Evolutionary conservation across 768 basidiomycete genomes (phyloP).

Genomic region (Boletus fagicola): DNA sequence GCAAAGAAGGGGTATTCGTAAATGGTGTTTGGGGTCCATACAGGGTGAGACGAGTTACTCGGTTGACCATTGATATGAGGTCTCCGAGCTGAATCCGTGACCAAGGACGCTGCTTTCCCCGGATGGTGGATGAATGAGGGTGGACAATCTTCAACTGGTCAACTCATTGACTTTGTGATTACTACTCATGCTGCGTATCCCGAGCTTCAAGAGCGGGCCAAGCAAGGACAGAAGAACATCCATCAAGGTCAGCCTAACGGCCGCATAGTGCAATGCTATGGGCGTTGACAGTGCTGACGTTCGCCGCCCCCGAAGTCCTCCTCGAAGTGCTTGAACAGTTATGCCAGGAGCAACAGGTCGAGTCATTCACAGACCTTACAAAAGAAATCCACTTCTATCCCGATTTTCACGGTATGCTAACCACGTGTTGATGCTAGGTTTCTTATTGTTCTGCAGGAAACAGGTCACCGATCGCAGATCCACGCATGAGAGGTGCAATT

Average conservation of each 20-base stretch:
- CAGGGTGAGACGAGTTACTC: conserved; percentile 42
- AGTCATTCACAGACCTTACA: conserved; percentile 77
- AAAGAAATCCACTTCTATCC: conserved; percentile 94
- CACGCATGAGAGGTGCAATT: conserved; percentile 92
- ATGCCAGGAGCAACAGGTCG: conserved; percentile 49
- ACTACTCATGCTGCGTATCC: conserved; percentile 86
- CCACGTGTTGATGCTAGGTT: neutral
- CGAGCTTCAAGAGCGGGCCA: conserved; percentile 61
- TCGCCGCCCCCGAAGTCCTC: conserved; percentile 48
- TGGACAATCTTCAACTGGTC: conserved; percentile 96
- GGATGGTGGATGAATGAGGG: conserved; percentile 99
- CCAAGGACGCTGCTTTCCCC: conserved; percentile 80
- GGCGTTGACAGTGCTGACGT: neutral
- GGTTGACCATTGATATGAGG: neutral
- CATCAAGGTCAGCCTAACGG: conserved; percentile 44
- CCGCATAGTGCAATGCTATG: neutral
- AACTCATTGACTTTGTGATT: conserved; percentile 91
- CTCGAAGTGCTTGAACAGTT: conserved; percentile 71
- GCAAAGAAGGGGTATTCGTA: conserved; percentile 80
- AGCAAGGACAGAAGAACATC: conserved; percentile 56
- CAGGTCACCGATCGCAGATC: conserved; percentile 92
- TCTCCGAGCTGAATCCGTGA: conserved; percentile 3
- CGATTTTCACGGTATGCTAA: conserved; percentile 75
- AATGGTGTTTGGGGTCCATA: conserved; percentile 93
- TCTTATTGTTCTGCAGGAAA: conserved; percentile 59